phyloP scores from a whole-genome alignment of 176 grass and related monocot species.

The Elymus sibiricus region DNA sequence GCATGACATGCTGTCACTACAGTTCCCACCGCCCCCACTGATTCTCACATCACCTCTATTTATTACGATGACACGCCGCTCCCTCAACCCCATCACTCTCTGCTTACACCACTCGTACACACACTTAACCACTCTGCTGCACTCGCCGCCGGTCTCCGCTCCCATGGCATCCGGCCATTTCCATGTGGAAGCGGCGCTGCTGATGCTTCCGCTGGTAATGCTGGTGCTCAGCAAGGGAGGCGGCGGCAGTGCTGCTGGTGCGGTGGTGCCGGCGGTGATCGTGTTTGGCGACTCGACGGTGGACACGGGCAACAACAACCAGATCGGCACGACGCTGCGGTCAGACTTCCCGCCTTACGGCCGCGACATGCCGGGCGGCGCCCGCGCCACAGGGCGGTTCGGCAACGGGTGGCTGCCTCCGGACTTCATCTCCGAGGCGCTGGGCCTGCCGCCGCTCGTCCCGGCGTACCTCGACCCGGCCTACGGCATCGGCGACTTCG shows the following conservation, averaged over 20 bases:
- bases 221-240: not conserved
- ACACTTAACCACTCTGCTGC: not conserved
- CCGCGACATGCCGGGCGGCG: constrained; percentile 48
- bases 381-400: constrained; percentile 65
- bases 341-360: constrained; percentile 66
- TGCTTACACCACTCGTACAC: not conserved
- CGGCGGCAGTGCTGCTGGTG: not conserved
- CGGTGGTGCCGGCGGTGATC: constrained; percentile 62
- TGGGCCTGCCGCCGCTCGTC: constrained; percentile 73
- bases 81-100: not conserved
- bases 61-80: not conserved
- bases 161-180: constrained; percentile 5
- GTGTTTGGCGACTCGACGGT: constrained; percentile 95
- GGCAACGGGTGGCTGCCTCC: constrained; percentile 69
- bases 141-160: not conserved
- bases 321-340: constrained; percentile 38
- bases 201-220: not conserved
- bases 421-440: constrained; percentile 75
- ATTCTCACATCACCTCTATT: not conserved
- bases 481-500: constrained; percentile 60
- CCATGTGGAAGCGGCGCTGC: not conserved
- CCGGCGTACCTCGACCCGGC: constrained; percentile 79
- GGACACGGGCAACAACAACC: constrained; percentile 92
- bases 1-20: not conserved
- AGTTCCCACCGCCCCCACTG: not conserved